Evolutionary conservation across 345 rosid genomes (phyloP), one percentile per base, ranked within the genome.

Genomic region (Erodium maritimum): DNA sequence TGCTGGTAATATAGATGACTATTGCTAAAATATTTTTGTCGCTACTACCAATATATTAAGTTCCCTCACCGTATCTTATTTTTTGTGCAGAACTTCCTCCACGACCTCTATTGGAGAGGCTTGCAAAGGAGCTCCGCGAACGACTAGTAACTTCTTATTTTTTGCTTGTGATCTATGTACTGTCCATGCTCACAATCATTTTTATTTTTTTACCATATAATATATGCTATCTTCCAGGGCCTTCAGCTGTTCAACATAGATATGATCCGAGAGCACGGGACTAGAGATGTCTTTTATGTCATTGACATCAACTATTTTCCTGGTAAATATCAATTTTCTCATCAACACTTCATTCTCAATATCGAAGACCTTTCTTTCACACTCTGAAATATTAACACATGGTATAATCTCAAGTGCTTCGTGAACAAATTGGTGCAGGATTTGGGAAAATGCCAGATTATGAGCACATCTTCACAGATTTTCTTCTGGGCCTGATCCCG

Each of bases 291-390:
- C 58, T 91, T 79, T 75, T 86, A 84, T 62, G 97, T 88, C 59
- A 82, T 91, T 21, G 95, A 91, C 84, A 91, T 88, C 70, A 91
- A 91, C 75, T 91, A 88, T 73, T 91, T 91, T 69, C 95, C 96
- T 61, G 95, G 96, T 71, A 79, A 75, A 50, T 13, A 48, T 12
- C 16, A 9, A 5, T 3, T 54, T 50, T 50, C 13, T 3, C 16
- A 48, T 50, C 33, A 22, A 12, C 13, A 61, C 12, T 4, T 14
- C 22, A 51, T 52, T 22, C 9, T 50, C 23, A 20, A 12, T 21
- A 25, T 18, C 21, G 17, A 37, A 19, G 5, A 9, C 50, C 24
- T 20, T 23, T 16, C 10, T 55, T 14, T 20, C 55, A 29, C 37
- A 6, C 37, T 29, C 37, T 29, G n/a, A n/a, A n/a, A n/a, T n/a